A percentile compares a stretch with the other conserved stretches of the same genome.
These are phyloP conservation scores for Cucumis hystrix DNA, from an alignment of 306 rosid species.

Conservation along the genomic window DNA sequence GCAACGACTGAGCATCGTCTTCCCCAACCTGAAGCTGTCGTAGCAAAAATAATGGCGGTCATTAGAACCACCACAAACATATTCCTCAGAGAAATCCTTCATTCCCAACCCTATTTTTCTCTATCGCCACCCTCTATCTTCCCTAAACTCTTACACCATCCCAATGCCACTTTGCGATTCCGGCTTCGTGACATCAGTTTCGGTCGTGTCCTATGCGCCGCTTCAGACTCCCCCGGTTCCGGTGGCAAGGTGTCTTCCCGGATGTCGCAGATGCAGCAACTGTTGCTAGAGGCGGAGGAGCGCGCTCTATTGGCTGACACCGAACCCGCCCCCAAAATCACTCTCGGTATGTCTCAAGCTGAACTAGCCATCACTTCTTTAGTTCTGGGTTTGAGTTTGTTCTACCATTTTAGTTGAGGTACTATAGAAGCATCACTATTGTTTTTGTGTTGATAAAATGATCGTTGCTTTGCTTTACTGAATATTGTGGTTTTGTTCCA, in stretches of 20 bases:
- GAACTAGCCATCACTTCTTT: not conserved
- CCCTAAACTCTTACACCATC: not conserved
- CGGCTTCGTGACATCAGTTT: constrained; percentile 14
- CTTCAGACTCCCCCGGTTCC: constrained; percentile 22
- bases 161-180: constrained; percentile 7
- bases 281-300: constrained; percentile 64
- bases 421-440: not conserved
- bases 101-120: constrained; percentile 17
- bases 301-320: constrained; percentile 40
- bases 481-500: not conserved
- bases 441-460: not conserved
- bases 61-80: constrained; percentile 17
- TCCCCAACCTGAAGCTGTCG: not conserved
- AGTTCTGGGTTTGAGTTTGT: not conserved
- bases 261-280: constrained; percentile 65
- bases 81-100: constrained; percentile 28
- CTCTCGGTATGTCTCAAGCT: constrained; percentile 28
- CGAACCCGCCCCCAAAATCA: constrained; percentile 64
- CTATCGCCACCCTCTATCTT: constrained; percentile 1
- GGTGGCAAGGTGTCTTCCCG: constrained; percentile 63
- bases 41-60: constrained; percentile 29
- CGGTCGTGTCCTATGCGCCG: constrained; percentile 36
- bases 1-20: not conserved
- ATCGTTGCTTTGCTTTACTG: not conserved
- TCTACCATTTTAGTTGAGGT: not conserved